Base-by-base conservation (phyloP, 805 yeast species). In the Wickerhamiella sorbophila region DNA sequence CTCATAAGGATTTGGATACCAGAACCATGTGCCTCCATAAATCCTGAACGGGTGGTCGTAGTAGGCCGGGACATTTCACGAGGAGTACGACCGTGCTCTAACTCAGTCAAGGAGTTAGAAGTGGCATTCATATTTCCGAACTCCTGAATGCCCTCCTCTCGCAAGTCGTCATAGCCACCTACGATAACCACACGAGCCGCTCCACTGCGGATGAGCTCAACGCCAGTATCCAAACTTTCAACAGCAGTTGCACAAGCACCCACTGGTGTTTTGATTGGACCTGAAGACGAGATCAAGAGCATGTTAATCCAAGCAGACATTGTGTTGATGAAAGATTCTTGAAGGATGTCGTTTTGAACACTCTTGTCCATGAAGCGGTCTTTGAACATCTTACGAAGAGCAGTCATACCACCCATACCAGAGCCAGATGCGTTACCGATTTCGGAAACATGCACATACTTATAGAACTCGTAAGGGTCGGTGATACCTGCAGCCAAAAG, bases 241-340 rank as follows among this genome's bases (percentile, higher is more conserved):
- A 91, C 81, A 43, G 98, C 91, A 52, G 99, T 91, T 40, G 99
- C 99, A 73, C 99, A 91, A 33, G 99, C 99, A 69, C 94, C 99
- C 43, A 91, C 98, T 41, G 99, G 97, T 22, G 99, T 93, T 74
- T 87, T 87, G 65, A 87, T 86, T 47, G 99, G 99, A 66, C 99
- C 99, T 45, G 96, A 85, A 4, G 97, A 81, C 15, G 97, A 88
- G 48, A 91, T 71, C 61, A 93, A 70, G 71, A 91, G 74, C 99
- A 91, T 91, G 61, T 91, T 91, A 53, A 91, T 96, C 99, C 99
- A 91, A 48, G 99, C 98, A 48, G 95, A 74, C 96, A 91, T 88
- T 41, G 97, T 91, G 72, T 91, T 91, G 70, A 93, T 87, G 69
- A 91, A 91, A 46, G 98, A 87, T 67, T 91, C 99, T 68, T 88